Conservation (phyloP, 78 protist species). For the Anaeramoeba flamelloides region DNA sequence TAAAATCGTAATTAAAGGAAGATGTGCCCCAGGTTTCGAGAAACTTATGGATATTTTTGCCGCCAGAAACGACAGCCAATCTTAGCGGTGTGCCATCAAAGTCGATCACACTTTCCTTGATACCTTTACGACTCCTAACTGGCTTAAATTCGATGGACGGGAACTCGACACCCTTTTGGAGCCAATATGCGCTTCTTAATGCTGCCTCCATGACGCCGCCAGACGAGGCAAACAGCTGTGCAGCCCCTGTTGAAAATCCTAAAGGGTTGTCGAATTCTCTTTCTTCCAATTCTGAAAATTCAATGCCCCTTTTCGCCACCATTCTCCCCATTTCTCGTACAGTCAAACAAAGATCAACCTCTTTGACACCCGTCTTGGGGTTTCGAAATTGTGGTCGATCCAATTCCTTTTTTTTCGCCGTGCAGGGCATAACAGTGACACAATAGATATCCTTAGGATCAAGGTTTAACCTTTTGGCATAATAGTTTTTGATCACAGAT, state of each 20-base stretch:
- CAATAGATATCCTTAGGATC: constrained; percentile 42
- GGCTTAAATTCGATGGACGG: not conserved
- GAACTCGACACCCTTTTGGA: not conserved
- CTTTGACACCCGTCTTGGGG: not conserved
- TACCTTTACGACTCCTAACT: constrained; percentile 1
- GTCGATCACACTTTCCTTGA: constrained; percentile 18
- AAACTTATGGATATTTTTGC: constrained; percentile 79
- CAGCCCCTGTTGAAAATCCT: constrained; percentile 22
- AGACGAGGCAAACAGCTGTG: constrained; percentile 16
- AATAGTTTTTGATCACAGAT: constrained; percentile 41
- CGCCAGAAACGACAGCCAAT: constrained; percentile 64
- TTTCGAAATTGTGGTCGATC: constrained; percentile 63
- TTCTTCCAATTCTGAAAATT: not conserved
- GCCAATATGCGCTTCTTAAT: constrained; percentile 4
- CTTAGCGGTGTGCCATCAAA: not conserved
- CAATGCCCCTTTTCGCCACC: not conserved
- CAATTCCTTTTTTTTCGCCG: constrained; percentile 82
- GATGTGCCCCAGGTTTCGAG: constrained; percentile 31
- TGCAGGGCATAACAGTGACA: constrained; percentile 87
- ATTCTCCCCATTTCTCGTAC: constrained; percentile 17
- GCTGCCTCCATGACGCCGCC: constrained; percentile 48
- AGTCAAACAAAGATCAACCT: constrained; percentile 18
- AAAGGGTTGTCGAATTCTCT: constrained; percentile 2
- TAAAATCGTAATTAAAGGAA: constrained; percentile 22
- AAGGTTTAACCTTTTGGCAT: not conserved